Evolutionary conservation across 805 yeast genomes (phyloP).

Genomic region (Ogataea haglerorum): DNA sequence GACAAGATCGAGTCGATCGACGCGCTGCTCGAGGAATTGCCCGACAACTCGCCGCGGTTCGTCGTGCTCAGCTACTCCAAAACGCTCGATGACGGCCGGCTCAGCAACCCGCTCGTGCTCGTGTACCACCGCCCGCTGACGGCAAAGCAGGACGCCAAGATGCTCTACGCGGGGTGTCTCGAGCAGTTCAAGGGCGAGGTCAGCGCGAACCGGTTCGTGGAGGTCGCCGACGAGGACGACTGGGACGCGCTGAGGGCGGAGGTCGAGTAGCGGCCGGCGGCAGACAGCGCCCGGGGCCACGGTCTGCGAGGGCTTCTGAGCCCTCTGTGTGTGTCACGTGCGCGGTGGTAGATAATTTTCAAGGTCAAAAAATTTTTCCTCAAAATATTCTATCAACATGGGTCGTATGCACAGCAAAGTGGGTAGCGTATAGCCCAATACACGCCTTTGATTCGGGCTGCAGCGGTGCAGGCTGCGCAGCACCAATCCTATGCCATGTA

Average conservation of each 20-base stretch:
- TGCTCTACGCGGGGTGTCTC: slow-evolving; percentile 89
- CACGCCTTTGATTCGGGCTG: slow-evolving; percentile 9
- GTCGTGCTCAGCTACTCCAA: slow-evolving; percentile 75
- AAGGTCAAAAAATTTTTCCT: slow-evolving; percentile 6
- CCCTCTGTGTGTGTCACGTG: slow-evolving; percentile 13
- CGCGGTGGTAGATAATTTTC: slow-evolving; percentile 1
- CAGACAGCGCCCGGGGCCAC: too few species aligned
- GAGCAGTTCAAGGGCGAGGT: slow-evolving; percentile 75
- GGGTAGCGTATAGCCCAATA: slow-evolving; percentile 44
- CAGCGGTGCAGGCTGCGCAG: slow-evolving; percentile 40
- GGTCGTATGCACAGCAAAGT: slow-evolving; percentile 99
- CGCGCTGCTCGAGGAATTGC: slow-evolving; percentile 70
- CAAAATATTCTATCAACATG: slow-evolving; percentile 56
- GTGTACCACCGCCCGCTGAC: slow-evolving; percentile 89
- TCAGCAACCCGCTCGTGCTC: slow-evolving; percentile 69
- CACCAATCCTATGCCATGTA: slow-evolving; percentile 43
- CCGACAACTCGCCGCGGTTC: slow-evolving; percentile 78
- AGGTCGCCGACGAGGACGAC: slow-evolving; percentile 67
- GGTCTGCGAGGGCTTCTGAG: slow-evolving; percentile 6
- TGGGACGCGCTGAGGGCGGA: slow-evolving; percentile 29
- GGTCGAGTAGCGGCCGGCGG: slow-evolving; percentile 1
- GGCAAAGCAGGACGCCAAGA: slow-evolving; percentile 73
- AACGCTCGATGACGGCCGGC: slow-evolving; percentile 65
- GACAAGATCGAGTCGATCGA: slow-evolving; percentile 50
- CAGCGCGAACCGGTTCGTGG: slow-evolving; percentile 65